Conservation (phyloP, 2,329 filamentous ascomycete species). For the Aspergillus sclerotialis region DNA sequence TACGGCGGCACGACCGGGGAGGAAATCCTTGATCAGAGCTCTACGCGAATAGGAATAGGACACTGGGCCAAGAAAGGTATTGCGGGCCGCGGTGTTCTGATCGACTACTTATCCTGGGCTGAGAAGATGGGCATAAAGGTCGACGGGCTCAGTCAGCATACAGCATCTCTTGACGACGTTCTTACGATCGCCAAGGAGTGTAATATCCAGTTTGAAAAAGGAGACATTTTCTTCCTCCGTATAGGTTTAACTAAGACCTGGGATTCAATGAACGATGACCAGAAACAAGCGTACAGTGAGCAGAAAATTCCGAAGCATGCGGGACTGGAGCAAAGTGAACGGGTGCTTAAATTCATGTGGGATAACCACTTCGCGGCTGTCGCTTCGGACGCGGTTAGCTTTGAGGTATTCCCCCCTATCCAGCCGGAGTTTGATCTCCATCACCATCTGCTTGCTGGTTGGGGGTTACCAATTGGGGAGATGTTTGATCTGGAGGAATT, state of each 20-base stretch:
- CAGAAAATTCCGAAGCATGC: conserved; percentile 26
- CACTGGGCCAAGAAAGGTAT: conserved; percentile 33
- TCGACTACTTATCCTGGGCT: conserved; percentile 32
- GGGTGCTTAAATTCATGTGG: conserved; percentile 52
- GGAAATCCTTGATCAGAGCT: conserved; percentile 26
- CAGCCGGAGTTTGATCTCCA: conserved; percentile 29
- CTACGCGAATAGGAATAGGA: conserved; percentile 29
- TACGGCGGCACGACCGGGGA: conserved; percentile 30
- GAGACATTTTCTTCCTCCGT: conserved; percentile 35
- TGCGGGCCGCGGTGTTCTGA: conserved; percentile 33
- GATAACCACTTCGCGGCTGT: conserved; percentile 53
- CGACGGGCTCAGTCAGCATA: conserved; percentile 26
- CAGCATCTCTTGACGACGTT: conserved; percentile 28
- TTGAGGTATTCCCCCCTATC: conserved; percentile 45
- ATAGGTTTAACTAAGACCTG: conserved; percentile 30
- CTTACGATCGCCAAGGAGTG: conserved; percentile 27
- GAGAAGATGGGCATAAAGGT: conserved; percentile 24
- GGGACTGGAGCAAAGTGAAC: conserved; percentile 33
- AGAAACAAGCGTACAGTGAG: conserved; percentile 23
- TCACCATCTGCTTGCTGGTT: conserved; percentile 30
- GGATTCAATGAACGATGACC: conserved; percentile 20
- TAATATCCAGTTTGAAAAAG: conserved; percentile 27
- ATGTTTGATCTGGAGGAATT: conserved; percentile 35
- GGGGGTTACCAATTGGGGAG: conserved; percentile 34
- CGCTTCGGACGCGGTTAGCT: conserved; percentile 53